Evolutionary conservation across 2,329 filamentous ascomycete species (phyloP).

Genomic region (Emericellopsis atlantica): DNA sequence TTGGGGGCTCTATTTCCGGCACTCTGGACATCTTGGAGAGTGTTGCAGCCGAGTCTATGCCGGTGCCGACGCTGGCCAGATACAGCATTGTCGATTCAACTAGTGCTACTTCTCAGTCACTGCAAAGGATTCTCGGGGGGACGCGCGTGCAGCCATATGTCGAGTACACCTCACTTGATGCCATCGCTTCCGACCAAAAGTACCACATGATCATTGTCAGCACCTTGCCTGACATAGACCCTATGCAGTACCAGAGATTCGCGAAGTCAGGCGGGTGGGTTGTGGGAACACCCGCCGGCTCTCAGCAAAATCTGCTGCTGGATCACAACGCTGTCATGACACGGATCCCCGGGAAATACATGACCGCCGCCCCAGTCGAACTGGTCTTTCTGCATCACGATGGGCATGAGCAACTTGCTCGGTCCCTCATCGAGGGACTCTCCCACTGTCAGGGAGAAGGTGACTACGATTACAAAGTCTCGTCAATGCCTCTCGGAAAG

Average conservation of each 20-base stretch:
- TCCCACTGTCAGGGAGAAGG: no score
- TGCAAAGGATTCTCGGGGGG: conserved; percentile 3
- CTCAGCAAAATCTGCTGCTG: no score
- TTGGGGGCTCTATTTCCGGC: conserved; percentile 14
- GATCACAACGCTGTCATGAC: no score
- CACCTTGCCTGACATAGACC: conserved; percentile 5
- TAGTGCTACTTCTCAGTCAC: not conserved
- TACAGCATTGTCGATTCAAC: conserved; percentile 14
- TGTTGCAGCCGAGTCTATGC: conserved; percentile 8
- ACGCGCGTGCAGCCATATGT: conserved; percentile 11
- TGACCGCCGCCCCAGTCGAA: no score
- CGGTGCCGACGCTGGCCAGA: conserved; percentile 19
- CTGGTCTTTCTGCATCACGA: no score
- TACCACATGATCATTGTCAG: conserved; percentile 21
- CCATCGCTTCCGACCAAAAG: not conserved
- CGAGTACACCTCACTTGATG: conserved; percentile 12
- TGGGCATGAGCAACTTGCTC: no score
- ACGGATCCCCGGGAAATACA: no score
- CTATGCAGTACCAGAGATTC: conserved; percentile 7
- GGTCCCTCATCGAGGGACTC: no score
- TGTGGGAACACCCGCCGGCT: not conserved
- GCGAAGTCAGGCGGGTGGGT: conserved; percentile 13
- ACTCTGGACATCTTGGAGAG: conserved; percentile 11
- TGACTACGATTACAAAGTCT: not conserved
- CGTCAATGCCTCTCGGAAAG: not conserved